Percentiles rank a stretch among this genome's conserved stretches.
phyloP scores from a whole-genome alignment of 208 protist species.

The Leishmania turanica region DNA sequence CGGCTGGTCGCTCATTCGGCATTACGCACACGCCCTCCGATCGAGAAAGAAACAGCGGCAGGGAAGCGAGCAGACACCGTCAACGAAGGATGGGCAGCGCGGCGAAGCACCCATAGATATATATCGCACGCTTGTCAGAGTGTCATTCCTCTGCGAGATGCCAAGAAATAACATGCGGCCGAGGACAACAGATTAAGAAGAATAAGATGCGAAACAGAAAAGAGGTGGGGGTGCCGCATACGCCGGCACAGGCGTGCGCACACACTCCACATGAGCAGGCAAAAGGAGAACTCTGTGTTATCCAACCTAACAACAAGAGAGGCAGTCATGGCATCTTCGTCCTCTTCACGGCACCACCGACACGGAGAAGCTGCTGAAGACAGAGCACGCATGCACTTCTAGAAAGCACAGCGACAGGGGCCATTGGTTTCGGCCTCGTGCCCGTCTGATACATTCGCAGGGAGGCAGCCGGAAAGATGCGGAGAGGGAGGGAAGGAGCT shows the following conservation, averaged over 20 bases:
- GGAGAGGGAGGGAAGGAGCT: not conserved
- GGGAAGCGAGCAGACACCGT: not conserved
- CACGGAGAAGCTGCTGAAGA: not conserved
- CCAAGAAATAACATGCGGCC: not conserved
- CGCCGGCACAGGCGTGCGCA: not conserved
- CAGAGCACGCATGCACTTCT: not conserved
- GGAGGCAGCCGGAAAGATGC: not conserved
- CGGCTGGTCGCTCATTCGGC: not conserved
- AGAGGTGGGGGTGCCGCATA: not conserved
- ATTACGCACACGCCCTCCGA: not conserved
- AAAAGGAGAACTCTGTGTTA: not conserved
- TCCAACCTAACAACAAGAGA: not conserved
- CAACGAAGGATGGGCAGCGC: not conserved
- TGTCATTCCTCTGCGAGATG: not conserved
- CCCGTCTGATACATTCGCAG: not conserved
- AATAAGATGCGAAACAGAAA: not conserved
- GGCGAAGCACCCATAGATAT: not conserved
- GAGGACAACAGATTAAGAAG: not conserved
- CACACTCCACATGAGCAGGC: slow-evolving; percentile 2
- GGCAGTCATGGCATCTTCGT: not conserved
- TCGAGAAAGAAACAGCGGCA: not conserved
- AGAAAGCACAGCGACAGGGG: not conserved
- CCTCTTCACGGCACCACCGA: no score
- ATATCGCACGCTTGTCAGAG: not conserved
- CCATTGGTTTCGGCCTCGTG: not conserved